A percentile compares a stretch with the other conserved stretches of the same genome.
Evolutionary conservation across 2,329 filamentous ascomycete species (phyloP).

Genomic region (Cytospora leucostoma): DNA sequence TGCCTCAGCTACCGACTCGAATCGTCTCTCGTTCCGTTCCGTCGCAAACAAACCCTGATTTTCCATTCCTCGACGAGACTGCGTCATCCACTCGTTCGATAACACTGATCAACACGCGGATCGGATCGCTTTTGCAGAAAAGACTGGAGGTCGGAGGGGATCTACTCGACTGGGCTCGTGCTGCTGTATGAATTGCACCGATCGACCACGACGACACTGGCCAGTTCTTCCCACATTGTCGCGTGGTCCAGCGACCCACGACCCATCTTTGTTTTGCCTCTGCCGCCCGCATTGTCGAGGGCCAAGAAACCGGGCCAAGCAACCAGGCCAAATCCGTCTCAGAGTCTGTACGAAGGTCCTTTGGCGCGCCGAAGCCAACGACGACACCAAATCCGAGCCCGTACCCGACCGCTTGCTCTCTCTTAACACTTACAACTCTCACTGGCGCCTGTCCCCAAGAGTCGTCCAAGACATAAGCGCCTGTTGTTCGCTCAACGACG

Average conservation of each 20-base stretch:
- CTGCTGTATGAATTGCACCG: not conserved
- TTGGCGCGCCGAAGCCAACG: not conserved
- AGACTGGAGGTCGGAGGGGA: slow-evolving; percentile 1
- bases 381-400: not conserved
- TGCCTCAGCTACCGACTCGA: not conserved
- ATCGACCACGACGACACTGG: not conserved
- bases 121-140: slow-evolving; percentile 8
- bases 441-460: not conserved
- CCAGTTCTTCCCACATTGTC: not conserved
- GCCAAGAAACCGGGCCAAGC: slow-evolving; percentile 10
- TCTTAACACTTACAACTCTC: not conserved
- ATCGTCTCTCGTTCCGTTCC: not conserved
- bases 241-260: slow-evolving; percentile 10
- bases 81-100: slow-evolving; percentile 24
- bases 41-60: no score
- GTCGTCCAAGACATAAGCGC: not conserved
- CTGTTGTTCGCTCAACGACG: slow-evolving; percentile 3
- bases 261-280: slow-evolving; percentile 1
- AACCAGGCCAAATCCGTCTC: slow-evolving; percentile 3
- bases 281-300: slow-evolving; percentile 1
- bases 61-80: slow-evolving; percentile 8
- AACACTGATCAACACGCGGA: slow-evolving; percentile 9
- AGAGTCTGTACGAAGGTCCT: not conserved
- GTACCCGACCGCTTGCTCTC: not conserved
- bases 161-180: slow-evolving; percentile 6